Conservation (phyloP, 169 alveolate genomes). For the Besnoitia besnoiti region DNA sequence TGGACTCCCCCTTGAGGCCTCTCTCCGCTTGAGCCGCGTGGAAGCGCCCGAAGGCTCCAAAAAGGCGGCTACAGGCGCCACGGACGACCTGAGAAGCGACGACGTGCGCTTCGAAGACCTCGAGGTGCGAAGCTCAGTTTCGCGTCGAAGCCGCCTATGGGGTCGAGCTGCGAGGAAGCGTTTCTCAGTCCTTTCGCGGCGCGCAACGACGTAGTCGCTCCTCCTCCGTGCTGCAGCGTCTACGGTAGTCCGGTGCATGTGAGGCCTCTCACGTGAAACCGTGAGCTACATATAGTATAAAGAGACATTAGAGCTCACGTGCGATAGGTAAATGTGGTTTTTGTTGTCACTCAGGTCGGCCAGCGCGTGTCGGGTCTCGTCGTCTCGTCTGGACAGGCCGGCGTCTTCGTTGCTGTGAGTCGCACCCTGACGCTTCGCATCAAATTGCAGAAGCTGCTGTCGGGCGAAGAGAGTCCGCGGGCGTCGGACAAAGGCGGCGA, state of each 20-base stretch:
- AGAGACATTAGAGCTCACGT: background rate
- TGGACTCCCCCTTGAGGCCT: constrained; percentile 39
- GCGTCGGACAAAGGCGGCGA: background rate
- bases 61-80: background rate
- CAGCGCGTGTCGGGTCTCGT: constrained; percentile 60
- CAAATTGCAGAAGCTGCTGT: constrained; percentile 53
- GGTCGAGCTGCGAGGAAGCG: too few relatives aligned
- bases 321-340: too few relatives aligned
- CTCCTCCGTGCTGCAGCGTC: too few relatives aligned
- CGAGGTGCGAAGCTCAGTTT: background rate
- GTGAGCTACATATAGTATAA: background rate
- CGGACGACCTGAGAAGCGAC: too few relatives aligned
- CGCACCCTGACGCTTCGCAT: constrained; percentile 61
- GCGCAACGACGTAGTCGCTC: too few relatives aligned
- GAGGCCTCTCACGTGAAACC: too few relatives aligned
- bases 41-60: background rate
- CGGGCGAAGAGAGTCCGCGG: background rate
- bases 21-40: background rate
- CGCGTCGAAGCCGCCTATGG: too few relatives aligned
- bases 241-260: too few relatives aligned
- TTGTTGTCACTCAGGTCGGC: constrained; percentile 39
- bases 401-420: constrained; percentile 68
- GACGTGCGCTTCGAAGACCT: background rate
- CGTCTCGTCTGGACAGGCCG: constrained; percentile 54
- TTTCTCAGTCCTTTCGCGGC: too few relatives aligned